Percentiles rank a stretch among this genome's conserved stretches.
phyloP scores from a whole-genome alignment of 768 basidiomycete genomes.

The Neoboletus subvelutipes region DNA sequence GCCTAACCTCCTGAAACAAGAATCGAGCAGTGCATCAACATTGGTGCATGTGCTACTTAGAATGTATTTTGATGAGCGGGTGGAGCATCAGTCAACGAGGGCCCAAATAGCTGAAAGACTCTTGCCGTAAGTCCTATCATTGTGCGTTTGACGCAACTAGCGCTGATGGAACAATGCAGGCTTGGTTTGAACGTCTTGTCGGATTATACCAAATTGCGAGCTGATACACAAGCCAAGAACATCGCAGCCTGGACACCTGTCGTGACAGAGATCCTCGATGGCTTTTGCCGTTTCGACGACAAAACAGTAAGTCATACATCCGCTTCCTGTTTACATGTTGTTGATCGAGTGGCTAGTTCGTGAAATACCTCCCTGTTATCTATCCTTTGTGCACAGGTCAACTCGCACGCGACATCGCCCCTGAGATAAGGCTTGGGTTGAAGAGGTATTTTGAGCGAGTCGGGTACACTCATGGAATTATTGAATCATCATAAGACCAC shows the following conservation, averaged over 20 bases:
- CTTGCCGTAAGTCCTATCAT: conserved; percentile 52
- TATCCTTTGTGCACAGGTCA: conserved; percentile 90
- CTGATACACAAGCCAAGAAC: conserved; percentile 92
- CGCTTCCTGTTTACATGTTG: not conserved
- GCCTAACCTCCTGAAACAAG: conserved; percentile 96
- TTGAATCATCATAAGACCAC: conserved; percentile 50
- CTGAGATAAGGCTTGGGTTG: conserved; percentile 80
- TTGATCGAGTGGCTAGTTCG: conserved; percentile 56
- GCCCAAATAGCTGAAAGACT: conserved; percentile 76
- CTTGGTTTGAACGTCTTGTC: conserved; percentile 84
- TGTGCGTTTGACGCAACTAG: not conserved
- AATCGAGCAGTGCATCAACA: conserved; percentile 95
- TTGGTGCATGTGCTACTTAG: conserved; percentile 87
- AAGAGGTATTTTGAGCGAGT: conserved; percentile 80
- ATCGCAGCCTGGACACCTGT: conserved; percentile 99
- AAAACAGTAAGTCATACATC: conserved; percentile 67
- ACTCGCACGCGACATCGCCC: conserved; percentile 75
- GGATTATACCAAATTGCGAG: conserved; percentile 86
- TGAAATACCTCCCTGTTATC: conserved; percentile 81
- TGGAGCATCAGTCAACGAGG: conserved; percentile 81
- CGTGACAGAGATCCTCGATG: conserved; percentile 89
- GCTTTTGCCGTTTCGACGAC: conserved; percentile 86
- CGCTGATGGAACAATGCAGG: conserved; percentile 40
- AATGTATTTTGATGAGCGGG: conserved; percentile 92
- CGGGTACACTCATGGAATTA: conserved; percentile 68